Conservation (phyloP, 2,329 filamentous ascomycete species). For the Trichoderma pleuroti region DNA sequence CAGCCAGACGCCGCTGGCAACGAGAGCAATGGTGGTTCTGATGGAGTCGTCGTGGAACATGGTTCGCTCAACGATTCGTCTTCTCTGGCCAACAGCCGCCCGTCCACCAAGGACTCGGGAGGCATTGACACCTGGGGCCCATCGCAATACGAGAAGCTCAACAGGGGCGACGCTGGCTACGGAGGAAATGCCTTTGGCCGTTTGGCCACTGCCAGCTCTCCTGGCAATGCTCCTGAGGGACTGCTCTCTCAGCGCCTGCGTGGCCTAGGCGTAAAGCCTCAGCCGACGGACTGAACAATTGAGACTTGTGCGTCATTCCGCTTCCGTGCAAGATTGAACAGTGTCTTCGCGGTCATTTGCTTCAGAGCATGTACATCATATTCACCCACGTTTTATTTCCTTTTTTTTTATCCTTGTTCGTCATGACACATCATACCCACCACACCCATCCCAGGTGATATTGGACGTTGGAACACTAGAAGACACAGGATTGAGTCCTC, state of each 20-base stretch:
- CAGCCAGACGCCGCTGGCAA: slow-evolving; percentile 32
- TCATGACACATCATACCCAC: background rate
- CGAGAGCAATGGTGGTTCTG: slow-evolving; percentile 31
- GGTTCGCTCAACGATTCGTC: slow-evolving; percentile 30
- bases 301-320: background rate
- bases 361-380: background rate
- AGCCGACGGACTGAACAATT: slow-evolving; percentile 14
- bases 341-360: background rate
- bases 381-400: background rate
- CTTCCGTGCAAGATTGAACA: background rate
- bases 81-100: slow-evolving; percentile 30
- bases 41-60: slow-evolving; percentile 23
- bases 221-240: slow-evolving; percentile 50
- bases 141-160: slow-evolving; percentile 62
- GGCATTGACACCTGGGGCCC: slow-evolving; percentile 31
- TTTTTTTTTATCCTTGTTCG: background rate
- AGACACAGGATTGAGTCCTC: background rate
- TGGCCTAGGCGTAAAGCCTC: slow-evolving; percentile 52
- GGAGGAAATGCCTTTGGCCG: slow-evolving; percentile 51
- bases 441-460: background rate
- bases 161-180: slow-evolving; percentile 61
- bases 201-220: slow-evolving; percentile 34
- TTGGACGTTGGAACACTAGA: background rate
- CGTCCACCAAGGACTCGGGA: slow-evolving; percentile 36
- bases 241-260: slow-evolving; percentile 67